phyloP scores from a whole-genome alignment of 2,329 filamentous ascomycete species.

The Thielaviopsis ethacetica region DNA sequence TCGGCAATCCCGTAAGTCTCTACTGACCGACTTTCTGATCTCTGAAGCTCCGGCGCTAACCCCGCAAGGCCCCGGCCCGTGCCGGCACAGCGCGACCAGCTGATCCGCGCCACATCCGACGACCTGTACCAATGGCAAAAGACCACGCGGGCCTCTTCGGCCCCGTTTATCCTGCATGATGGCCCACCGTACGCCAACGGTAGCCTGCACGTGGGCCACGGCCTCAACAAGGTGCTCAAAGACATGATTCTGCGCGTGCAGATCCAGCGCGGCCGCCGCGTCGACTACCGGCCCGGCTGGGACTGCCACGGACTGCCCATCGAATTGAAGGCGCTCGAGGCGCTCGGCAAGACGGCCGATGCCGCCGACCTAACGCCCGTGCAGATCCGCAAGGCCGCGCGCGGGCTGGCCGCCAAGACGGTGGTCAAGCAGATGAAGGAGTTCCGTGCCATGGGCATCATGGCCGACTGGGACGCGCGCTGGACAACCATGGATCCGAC shows the following conservation, averaged over 20 bases:
- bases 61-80: conserved; percentile 33
- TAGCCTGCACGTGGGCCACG: conserved; percentile 77
- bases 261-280: conserved; percentile 55
- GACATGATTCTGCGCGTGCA: conserved; percentile 78
- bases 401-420: conserved; percentile 49
- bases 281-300: conserved; percentile 84
- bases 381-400: conserved; percentile 47
- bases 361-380: conserved; percentile 28
- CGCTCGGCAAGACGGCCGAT: conserved; percentile 17
- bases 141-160: conserved; percentile 32
- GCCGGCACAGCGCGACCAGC: conserved; percentile 31
- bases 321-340: conserved; percentile 79
- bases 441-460: conserved; percentile 59
- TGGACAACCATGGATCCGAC: conserved; percentile 66
- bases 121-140: conserved; percentile 82
- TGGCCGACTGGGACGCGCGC: conserved; percentile 62
- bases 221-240: conserved; percentile 92
- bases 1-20: conserved; percentile 50
- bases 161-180: conserved; percentile 74
- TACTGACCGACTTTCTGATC: not conserved
- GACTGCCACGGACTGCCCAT: conserved; percentile 96
- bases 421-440: conserved; percentile 56
- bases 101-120: conserved; percentile 67
- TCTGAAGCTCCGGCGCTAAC: not conserved
- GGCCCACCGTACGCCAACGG: conserved; percentile 96